Evolutionary conservation across 495 filamentous ascomycete species (phyloP).

Genomic region (Penicillium bialowiezense): DNA sequence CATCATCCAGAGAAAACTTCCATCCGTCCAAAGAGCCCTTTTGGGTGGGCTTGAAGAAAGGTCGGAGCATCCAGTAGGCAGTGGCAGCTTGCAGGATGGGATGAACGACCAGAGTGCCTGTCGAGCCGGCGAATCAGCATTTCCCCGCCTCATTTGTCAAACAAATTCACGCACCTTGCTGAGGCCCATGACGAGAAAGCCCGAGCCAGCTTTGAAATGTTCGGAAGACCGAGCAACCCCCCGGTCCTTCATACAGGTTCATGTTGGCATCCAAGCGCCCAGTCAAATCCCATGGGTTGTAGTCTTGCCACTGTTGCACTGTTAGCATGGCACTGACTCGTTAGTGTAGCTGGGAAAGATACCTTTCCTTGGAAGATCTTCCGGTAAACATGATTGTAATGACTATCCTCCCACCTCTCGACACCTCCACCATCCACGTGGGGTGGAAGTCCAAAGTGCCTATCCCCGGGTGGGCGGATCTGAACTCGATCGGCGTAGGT

Average conservation of each 20-base stretch:
- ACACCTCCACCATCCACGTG: slow-evolving; percentile 72
- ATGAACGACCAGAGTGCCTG: slow-evolving; percentile 62
- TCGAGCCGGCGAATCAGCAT: no score
- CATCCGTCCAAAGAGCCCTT: slow-evolving; percentile 30
- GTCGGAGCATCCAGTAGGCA: slow-evolving; percentile 67
- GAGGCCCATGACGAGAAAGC: slow-evolving; percentile 57
- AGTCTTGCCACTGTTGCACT: slow-evolving; percentile 57
- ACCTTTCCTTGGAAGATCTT: slow-evolving; percentile 55
- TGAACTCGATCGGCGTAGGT: slow-evolving; percentile 72
- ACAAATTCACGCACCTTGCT: slow-evolving; percentile 48
- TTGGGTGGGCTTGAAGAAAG: slow-evolving; percentile 62
- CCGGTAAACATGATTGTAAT: slow-evolving; percentile 68
- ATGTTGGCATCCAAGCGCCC: slow-evolving; percentile 56
- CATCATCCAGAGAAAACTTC: slow-evolving; percentile 8
- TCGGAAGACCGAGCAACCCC: slow-evolving; percentile 69
- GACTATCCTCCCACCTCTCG: slow-evolving; percentile 70
- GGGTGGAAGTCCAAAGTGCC: slow-evolving; percentile 67
- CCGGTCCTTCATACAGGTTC: slow-evolving; percentile 68
- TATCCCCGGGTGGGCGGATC: slow-evolving; percentile 56
- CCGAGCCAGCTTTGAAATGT: slow-evolving; percentile 76
- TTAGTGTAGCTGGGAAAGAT: no score
- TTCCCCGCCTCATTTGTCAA: no score
- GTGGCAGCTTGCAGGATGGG: slow-evolving; percentile 62
- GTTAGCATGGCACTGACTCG: no score
- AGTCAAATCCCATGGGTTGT: slow-evolving; percentile 66